Percentiles rank a stretch among this genome's conserved stretches.
phyloP scores from a whole-genome alignment of 2,329 filamentous ascomycete genomes.

The Trichoderma brevicompactum region DNA sequence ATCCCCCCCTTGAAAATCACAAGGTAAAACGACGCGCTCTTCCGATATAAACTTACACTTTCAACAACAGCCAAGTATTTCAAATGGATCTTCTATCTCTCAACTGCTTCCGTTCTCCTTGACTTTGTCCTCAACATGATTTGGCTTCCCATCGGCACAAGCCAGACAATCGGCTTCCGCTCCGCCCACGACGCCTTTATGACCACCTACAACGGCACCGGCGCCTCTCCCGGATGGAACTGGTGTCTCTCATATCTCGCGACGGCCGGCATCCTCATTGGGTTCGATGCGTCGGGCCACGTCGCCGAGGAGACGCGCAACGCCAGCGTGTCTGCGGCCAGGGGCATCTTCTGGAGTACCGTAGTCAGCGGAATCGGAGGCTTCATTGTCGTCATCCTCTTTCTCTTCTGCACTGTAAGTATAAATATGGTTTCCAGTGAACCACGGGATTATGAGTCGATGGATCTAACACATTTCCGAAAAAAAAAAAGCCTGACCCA shows the following conservation, averaged over 20 bases:
- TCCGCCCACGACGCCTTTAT: conserved; percentile 62
- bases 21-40: not conserved
- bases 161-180: conserved; percentile 61
- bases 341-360: conserved; percentile 65
- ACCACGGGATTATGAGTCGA: not conserved
- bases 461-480: not conserved
- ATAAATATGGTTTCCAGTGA: not conserved
- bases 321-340: conserved; percentile 57
- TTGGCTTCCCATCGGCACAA: conserved; percentile 63
- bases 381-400: conserved; percentile 60
- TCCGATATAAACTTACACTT: conserved; percentile 27
- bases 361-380: conserved; percentile 60
- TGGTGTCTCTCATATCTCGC: conserved; percentile 66
- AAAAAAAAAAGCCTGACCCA: conserved; percentile 49
- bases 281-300: conserved; percentile 64
- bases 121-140: conserved; percentile 64
- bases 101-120: conserved; percentile 55
- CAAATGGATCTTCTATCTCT: conserved; percentile 56
- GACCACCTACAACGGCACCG: conserved; percentile 62
- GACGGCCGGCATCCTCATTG: conserved; percentile 63
- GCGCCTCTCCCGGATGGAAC: conserved; percentile 62
- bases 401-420: conserved; percentile 60
- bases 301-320: conserved; percentile 66
- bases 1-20: not conserved
- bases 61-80: conserved; percentile 47